phyloP scores from a whole-genome alignment of 352 stramenopile species.

The Phytophthora sojae region DNA sequence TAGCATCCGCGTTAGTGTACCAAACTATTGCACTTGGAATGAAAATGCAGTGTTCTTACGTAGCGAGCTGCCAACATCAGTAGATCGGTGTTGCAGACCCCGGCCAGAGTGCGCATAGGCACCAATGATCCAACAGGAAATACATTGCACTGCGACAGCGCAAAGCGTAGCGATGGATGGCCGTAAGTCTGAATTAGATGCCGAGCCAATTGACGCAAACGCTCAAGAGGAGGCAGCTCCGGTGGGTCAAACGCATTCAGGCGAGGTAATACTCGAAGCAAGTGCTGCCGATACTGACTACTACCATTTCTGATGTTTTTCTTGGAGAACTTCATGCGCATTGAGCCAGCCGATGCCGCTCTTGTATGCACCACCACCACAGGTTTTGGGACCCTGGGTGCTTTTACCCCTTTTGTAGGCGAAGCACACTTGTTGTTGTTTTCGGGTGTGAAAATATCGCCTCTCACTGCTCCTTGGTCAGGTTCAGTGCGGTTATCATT shows the following conservation, averaged over 20 bases:
- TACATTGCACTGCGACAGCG: constrained; percentile 56
- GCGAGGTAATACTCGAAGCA: constrained; percentile 41
- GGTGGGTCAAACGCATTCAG: constrained; percentile 17
- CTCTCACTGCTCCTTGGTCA: background rate
- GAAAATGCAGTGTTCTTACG: constrained; percentile 36
- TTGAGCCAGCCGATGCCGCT: constrained; percentile 34
- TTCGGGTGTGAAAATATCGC: background rate
- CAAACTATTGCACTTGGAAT: constrained; percentile 3
- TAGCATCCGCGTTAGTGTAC: background rate
- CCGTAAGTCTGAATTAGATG: constrained; percentile 52
- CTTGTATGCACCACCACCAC: constrained; percentile 33
- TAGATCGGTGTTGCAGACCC: constrained; percentile 48
- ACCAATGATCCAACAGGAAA: constrained; percentile 46
- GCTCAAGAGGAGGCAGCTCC: constrained; percentile 29
- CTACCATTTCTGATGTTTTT: constrained; percentile 43
- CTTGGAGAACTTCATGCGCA: constrained; percentile 45
- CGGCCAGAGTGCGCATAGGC: constrained; percentile 34
- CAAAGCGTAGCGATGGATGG: constrained; percentile 60
- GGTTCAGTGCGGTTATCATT: constrained; percentile 4
- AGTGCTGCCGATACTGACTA: constrained; percentile 38
- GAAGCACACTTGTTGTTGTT: background rate
- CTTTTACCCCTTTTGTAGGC: constrained; percentile 13
- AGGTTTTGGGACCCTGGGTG: constrained; percentile 25
- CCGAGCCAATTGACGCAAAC: constrained; percentile 46
- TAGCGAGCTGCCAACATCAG: constrained; percentile 48